A percentile compares a stretch with the other conserved stretches of the same genome.
These are phyloP conservation scores for Mrakia blollopis DNA, from an alignment of 768 basidiomycete genomes.

Conservation along the genomic window DNA sequence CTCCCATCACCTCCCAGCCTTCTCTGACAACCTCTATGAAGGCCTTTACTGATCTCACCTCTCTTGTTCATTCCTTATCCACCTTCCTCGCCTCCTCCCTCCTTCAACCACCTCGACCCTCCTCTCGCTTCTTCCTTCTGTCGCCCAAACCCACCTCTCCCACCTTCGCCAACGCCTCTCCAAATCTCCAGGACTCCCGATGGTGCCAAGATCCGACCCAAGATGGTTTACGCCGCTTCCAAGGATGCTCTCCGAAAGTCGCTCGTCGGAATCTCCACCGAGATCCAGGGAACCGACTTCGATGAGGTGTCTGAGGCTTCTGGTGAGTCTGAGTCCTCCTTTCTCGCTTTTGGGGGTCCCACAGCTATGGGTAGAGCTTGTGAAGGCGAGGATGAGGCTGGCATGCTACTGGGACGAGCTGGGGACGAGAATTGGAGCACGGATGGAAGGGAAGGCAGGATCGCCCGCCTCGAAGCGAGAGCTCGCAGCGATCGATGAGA, in stretches of 20 bases:
- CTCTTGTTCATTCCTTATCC: neutral
- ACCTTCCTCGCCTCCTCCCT: no score
- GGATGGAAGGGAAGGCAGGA: no score
- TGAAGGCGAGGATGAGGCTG: neutral
- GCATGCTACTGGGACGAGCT: no score
- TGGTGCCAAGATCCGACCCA: constrained; percentile 72
- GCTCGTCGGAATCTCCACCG: constrained; percentile 69
- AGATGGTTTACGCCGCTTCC: constrained; percentile 91
- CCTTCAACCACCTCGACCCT: no score
- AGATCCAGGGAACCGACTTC: constrained; percentile 79
- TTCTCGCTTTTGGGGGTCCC: neutral
- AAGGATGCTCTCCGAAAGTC: constrained; percentile 68
- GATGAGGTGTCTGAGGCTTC: constrained; percentile 65
- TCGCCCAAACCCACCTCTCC: no score
- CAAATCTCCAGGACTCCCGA: constrained; percentile 83
- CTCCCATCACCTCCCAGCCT: neutral
- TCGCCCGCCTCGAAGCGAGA: no score
- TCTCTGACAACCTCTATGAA: neutral
- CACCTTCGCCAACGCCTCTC: no score
- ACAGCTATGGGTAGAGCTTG: fast-evolving
- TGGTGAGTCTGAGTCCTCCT: constrained; percentile 49
- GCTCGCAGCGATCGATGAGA: no score
- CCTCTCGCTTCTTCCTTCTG: no score
- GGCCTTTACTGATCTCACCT: neutral
- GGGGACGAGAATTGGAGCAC: no score